phyloP scores from a whole-genome alignment of 2,329 filamentous ascomycete species.

The Diaporthe destruens region DNA sequence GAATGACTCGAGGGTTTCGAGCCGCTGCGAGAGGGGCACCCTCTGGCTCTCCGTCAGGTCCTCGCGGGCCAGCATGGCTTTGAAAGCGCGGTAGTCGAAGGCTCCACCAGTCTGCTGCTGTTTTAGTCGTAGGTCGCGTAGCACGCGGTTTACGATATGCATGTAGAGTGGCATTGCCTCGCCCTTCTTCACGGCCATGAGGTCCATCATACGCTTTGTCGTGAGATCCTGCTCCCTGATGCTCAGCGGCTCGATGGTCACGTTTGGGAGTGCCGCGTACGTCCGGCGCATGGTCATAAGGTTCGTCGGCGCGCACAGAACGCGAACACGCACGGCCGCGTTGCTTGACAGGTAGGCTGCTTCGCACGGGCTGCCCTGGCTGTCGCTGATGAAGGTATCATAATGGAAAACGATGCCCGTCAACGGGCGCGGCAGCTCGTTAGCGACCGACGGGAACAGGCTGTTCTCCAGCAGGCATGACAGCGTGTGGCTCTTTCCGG shows the following conservation, averaged over 20 bases:
- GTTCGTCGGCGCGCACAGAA: constrained; percentile 69
- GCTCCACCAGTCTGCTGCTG: constrained; percentile 52
- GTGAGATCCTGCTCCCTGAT: constrained; percentile 56
- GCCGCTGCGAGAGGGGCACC: constrained; percentile 68
- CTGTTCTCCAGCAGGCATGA: constrained; percentile 70
- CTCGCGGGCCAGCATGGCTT: constrained; percentile 50
- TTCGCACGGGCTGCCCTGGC: constrained; percentile 67
- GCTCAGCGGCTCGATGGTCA: constrained; percentile 63
- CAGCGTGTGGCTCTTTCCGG: constrained; percentile 73
- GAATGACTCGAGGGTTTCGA: constrained; percentile 75
- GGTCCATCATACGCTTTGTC: constrained; percentile 68
- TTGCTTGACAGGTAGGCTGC: constrained; percentile 66
- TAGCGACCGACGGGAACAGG: constrained; percentile 59
- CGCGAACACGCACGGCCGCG: constrained; percentile 59
- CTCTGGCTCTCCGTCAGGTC: constrained; percentile 63
- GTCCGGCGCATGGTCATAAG: constrained; percentile 54
- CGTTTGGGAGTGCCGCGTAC: constrained; percentile 57
- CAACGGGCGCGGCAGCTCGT: constrained; percentile 63
- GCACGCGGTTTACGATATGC: constrained; percentile 65
- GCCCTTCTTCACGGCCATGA: constrained; percentile 66
- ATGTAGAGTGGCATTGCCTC: constrained; percentile 67
- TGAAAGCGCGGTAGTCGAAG: constrained; percentile 67
- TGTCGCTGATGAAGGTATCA: constrained; percentile 65
- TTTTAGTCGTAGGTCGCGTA: constrained; percentile 66
- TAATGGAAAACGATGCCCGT: constrained; percentile 76